These are phyloP conservation scores for Berkeleyomyces rouxiae DNA, from an alignment of 2,329 filamentous ascomycete species.

Conservation along the genomic window DNA sequence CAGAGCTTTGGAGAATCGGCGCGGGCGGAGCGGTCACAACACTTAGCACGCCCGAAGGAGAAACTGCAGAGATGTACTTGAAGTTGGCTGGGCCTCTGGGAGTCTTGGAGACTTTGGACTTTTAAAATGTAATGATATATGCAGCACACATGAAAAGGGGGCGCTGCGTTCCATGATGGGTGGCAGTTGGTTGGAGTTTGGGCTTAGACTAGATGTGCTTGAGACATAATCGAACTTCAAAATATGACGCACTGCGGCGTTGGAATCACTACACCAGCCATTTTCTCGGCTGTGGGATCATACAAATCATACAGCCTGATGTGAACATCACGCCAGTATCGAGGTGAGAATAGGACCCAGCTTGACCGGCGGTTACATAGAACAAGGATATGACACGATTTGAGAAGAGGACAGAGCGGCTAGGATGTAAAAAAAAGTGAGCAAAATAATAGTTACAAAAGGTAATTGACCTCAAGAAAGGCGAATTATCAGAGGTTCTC, in stretches of 20 bases:
- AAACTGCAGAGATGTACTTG: slow-evolving; percentile 81
- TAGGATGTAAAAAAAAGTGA: neutral
- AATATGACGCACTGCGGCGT: neutral
- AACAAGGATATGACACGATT: neutral
- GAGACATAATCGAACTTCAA: neutral
- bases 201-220: neutral
- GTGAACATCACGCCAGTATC: no score
- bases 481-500: neutral
- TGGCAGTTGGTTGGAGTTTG: neutral
- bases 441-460: neutral
- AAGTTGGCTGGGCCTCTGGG: slow-evolving; percentile 47
- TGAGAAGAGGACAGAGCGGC: neutral
- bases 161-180: neutral
- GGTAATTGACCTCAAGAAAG: neutral
- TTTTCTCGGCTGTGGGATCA: neutral
- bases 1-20: slow-evolving; percentile 66
- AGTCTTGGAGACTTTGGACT: slow-evolving; percentile 24
- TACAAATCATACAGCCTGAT: neutral
- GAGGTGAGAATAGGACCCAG: no score
- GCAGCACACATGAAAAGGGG: neutral
- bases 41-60: slow-evolving; percentile 60
- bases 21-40: slow-evolving; percentile 83
- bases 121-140: slow-evolving; percentile 11
- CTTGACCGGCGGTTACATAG: neutral
- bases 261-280: neutral